Evolutionary conservation across 768 basidiomycete species (phyloP).

Genomic region (Cystofilobasidium bisporidii): DNA sequence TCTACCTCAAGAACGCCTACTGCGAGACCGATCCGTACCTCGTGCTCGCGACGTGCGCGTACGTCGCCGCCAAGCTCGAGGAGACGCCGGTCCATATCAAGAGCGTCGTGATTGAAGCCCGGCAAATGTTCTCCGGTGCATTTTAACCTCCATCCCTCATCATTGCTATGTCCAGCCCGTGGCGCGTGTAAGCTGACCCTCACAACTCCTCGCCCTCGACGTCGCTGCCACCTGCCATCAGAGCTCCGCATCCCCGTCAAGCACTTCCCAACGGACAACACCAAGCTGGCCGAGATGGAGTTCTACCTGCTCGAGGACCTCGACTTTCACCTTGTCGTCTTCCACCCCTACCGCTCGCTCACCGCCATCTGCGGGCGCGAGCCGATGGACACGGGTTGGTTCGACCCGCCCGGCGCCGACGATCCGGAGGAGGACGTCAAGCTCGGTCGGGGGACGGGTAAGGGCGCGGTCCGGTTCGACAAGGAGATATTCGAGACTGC

Average conservation of each 20-base stretch:
- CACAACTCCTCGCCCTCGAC: neutral
- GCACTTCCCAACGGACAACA: constrained; percentile 75
- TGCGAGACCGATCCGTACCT: constrained; percentile 93
- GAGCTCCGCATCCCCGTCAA: constrained; percentile 44
- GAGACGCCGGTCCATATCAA: constrained; percentile 94
- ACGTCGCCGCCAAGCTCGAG: constrained; percentile 94
- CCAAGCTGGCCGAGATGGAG: constrained; percentile 95
- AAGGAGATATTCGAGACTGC: constrained; percentile 67
- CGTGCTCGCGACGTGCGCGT: constrained; percentile 85
- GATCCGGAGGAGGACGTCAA: constrained; percentile 26
- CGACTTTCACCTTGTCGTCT: constrained; percentile 85
- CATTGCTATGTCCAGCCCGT: neutral
- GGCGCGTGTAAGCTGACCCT: neutral
- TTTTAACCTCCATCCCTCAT: neutral
- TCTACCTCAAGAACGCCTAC: constrained; percentile 90
- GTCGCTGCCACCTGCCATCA: neutral
- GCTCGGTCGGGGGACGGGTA: constrained; percentile 37
- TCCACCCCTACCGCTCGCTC: constrained; percentile 89
- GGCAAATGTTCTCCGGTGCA: constrained; percentile 52
- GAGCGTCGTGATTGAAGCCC: constrained; percentile 73
- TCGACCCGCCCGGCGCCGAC: neutral
- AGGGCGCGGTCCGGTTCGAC: constrained; percentile 39
- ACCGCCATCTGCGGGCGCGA: constrained; percentile 64
- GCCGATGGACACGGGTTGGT: constrained; percentile 40
- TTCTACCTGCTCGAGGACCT: constrained; percentile 96